Conservation (phyloP, 1,139 yeast species). For the Saccharomyces uvarum region DNA sequence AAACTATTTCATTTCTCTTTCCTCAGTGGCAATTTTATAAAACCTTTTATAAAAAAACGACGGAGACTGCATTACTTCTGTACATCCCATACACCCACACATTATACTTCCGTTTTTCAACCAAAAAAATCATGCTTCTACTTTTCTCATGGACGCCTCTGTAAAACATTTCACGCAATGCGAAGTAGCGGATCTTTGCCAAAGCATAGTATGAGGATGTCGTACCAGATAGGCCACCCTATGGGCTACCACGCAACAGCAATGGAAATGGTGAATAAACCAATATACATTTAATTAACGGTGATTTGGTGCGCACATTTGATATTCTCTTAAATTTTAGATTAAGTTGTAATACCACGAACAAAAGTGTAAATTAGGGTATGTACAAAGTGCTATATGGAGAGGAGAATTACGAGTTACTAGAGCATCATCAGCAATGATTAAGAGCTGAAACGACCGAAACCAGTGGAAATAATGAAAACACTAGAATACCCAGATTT, state of each 20-base stretch:
- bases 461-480: not conserved
- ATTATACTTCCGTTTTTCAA: not conserved
- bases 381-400: not conserved
- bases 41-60: not conserved
- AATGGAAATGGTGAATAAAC: not conserved
- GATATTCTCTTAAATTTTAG: not conserved
- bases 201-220: not conserved
- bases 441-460: not conserved
- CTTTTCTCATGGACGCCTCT: not conserved
- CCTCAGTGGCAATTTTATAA: no score
- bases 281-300: not conserved
- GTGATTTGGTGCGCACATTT: not conserved
- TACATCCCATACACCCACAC: not conserved
- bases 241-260: not conserved
- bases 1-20: no score
- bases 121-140: not conserved
- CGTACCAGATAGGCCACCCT: not conserved
- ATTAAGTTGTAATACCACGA: not conserved
- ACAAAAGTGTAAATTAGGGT: slow-evolving; percentile 1
- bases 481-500: not conserved
- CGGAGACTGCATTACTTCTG: no score
- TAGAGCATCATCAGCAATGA: not conserved
- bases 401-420: not conserved
- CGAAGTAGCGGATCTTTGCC: not conserved
- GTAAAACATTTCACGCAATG: not conserved